Conservation (phyloP, 2,329 filamentous ascomycete species). For the Venturiaceae sp. region DNA sequence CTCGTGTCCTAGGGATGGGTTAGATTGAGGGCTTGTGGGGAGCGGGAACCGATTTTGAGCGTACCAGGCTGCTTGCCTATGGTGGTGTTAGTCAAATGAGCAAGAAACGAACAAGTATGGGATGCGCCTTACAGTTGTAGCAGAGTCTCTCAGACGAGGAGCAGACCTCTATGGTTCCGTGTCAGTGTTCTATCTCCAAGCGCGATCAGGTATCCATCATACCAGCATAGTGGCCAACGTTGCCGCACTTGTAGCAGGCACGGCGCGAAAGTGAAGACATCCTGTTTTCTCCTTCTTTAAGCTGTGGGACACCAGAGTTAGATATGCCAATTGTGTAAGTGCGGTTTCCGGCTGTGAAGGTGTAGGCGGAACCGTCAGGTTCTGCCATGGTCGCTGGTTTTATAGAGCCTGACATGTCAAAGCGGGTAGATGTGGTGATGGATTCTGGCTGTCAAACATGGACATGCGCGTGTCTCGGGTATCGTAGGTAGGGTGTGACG, state of each 20-base stretch:
- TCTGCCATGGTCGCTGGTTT: background rate
- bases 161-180: constrained; percentile 66
- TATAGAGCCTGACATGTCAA: background rate
- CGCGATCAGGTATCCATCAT: constrained; percentile 19
- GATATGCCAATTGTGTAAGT: constrained; percentile 1
- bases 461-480: background rate
- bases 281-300: constrained; percentile 13
- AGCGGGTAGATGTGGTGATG: background rate
- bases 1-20: constrained; percentile 62
- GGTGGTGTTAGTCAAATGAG: background rate
- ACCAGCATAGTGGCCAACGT: constrained; percentile 44
- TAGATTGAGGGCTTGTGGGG: constrained; percentile 5
- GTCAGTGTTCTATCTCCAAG: constrained; percentile 16
- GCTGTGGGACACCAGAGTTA: constrained; percentile 5
- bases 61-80: constrained; percentile 71
- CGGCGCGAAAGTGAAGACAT: constrained; percentile 45
- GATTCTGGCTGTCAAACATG: background rate
- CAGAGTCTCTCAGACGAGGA: constrained; percentile 95
- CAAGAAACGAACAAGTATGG: background rate
- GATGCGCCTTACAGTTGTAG: constrained; percentile 81
- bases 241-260: constrained; percentile 45
- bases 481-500: background rate
- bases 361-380: background rate
- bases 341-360: constrained; percentile 2
- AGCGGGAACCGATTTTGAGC: constrained; percentile 18